Evolutionary conservation across 2,329 filamentous ascomycete species (phyloP).

Genomic region (Sarocladiaceae sp.): DNA sequence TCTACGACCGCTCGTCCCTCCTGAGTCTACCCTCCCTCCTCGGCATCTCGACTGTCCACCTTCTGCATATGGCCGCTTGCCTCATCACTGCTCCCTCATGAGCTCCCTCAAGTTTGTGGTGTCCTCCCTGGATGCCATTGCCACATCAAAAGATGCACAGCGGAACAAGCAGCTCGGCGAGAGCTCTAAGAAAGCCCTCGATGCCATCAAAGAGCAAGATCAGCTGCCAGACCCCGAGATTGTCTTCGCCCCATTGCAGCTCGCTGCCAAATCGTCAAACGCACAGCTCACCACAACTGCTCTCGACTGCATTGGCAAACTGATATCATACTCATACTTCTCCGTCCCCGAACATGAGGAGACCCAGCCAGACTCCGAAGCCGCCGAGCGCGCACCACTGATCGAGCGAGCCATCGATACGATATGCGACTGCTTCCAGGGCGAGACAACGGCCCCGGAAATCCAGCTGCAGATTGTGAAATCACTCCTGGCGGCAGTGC

Average conservation of each 20-base stretch:
- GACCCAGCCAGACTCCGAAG: constrained; percentile 32
- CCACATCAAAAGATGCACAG: constrained; percentile 82
- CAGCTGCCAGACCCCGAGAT: constrained; percentile 83
- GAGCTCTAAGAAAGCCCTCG: constrained; percentile 71
- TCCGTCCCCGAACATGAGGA: constrained; percentile 57
- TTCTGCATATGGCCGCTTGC: constrained; percentile 38
- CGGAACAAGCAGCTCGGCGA: constrained; percentile 81
- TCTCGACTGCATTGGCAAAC: constrained; percentile 95
- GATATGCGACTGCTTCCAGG: constrained; percentile 98
- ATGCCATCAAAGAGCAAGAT: constrained; percentile 80
- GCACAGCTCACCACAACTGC: constrained; percentile 82
- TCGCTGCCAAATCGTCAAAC: constrained; percentile 82
- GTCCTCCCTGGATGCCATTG: constrained; percentile 86
- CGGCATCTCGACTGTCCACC: neutral
- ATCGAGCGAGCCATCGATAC: constrained; percentile 98
- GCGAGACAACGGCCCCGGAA: constrained; percentile 85
- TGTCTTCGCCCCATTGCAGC: constrained; percentile 82
- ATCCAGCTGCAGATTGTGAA: constrained; percentile 98
- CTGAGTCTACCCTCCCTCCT: constrained; percentile 1
- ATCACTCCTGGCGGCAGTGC: constrained; percentile 85
- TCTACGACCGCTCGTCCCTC: neutral
- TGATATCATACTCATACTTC: constrained; percentile 98
- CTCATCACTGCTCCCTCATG: constrained; percentile 53
- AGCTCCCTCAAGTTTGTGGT: constrained; percentile 96
- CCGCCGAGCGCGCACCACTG: constrained; percentile 50